Percentiles rank a stretch among this genome's conserved stretches.
phyloP scores from a whole-genome alignment of 495 filamentous ascomycete species.

The Penicillium canescens region DNA sequence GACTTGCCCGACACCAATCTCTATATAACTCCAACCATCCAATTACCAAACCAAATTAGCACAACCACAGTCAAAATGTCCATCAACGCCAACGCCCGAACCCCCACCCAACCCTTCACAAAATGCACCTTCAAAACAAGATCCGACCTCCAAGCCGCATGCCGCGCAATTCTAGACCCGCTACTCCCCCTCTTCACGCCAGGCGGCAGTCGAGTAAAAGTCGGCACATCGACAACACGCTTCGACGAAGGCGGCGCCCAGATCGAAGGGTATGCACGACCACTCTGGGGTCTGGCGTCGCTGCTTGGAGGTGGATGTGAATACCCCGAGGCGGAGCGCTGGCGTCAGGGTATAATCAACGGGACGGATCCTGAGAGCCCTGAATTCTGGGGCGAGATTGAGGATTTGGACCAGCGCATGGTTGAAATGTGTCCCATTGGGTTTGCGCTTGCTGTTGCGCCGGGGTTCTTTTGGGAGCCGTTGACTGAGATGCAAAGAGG shows the following conservation, averaged over 20 bases:
- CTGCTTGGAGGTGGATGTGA: slow-evolving; percentile 64
- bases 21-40: background rate
- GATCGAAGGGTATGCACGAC: slow-evolving; percentile 73
- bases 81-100: slow-evolving; percentile 30
- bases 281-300: slow-evolving; percentile 72
- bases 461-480: slow-evolving; percentile 63
- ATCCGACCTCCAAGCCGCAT: slow-evolving; percentile 56
- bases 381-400: slow-evolving; percentile 74
- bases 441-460: slow-evolving; percentile 63
- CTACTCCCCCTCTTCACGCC: slow-evolving; percentile 65
- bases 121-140: slow-evolving; percentile 38
- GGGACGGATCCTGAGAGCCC: slow-evolving; percentile 65
- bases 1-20: background rate
- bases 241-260: slow-evolving; percentile 77
- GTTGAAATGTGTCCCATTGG: slow-evolving; percentile 79
- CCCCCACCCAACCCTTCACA: slow-evolving; percentile 31
- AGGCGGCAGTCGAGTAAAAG: slow-evolving; percentile 53
- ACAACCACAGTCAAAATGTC: slow-evolving; percentile 24
- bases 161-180: slow-evolving; percentile 61
- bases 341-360: slow-evolving; percentile 64
- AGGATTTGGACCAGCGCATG: slow-evolving; percentile 79
- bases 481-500: slow-evolving; percentile 57
- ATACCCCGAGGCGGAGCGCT: slow-evolving; percentile 62
- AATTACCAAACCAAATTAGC: background rate
- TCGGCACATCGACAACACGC: slow-evolving; percentile 64